phyloP scores from a whole-genome alignment of 2,329 filamentous ascomycete species.

The Fusarium siculi region DNA sequence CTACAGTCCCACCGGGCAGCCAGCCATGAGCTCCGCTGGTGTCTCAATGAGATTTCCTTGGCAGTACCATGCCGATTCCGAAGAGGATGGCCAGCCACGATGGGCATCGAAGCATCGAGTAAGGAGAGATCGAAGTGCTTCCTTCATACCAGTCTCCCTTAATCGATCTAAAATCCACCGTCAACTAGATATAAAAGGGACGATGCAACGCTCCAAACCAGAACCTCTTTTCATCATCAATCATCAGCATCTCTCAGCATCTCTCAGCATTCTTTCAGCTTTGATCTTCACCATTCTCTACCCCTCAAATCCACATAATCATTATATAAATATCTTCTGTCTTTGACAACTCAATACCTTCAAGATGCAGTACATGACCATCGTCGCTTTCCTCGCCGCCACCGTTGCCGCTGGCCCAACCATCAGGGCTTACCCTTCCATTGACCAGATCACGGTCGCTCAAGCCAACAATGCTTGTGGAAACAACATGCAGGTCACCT shows the following conservation, averaged over 20 bases:
- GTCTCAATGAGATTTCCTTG: neutral
- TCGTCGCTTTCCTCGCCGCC: slow-evolving; percentile 5
- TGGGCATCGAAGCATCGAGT: neutral
- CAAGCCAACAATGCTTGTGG: slow-evolving; percentile 3
- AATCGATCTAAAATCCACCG: accelerated
- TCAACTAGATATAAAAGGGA: neutral
- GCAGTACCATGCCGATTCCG: neutral
- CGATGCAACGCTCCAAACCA: neutral
- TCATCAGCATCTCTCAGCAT: neutral
- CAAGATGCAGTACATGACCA: slow-evolving; percentile 6
- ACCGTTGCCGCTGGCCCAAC: neutral
- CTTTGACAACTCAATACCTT: neutral
- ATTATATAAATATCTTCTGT: neutral
- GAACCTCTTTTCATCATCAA: neutral
- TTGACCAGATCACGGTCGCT: neutral
- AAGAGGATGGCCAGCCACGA: neutral
- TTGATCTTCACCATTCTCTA: neutral
- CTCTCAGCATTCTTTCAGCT: neutral
- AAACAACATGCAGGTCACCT: slow-evolving; percentile 1
- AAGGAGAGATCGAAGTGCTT: no score
- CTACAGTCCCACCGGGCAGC: no score
- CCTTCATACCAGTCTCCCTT: neutral
- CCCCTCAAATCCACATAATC: neutral
- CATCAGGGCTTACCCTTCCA: neutral
- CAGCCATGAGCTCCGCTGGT: no score